Percentiles rank a stretch among this genome's conserved stretches.
Evolutionary conservation across 805 yeast species (phyloP).

Genomic region (Monosporozyma servazzii): DNA sequence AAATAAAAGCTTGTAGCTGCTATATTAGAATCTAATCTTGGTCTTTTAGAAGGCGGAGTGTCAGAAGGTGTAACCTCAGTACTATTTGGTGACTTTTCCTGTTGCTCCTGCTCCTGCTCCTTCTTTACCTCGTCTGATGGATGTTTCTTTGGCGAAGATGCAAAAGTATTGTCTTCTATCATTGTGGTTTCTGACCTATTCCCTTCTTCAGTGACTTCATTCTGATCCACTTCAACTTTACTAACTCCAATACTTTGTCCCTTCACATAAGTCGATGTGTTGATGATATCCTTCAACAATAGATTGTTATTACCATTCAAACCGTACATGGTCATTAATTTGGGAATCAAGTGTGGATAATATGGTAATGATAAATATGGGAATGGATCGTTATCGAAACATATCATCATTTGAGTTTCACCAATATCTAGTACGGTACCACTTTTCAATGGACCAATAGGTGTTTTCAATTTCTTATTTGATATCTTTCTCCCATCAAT

Average conservation of each 20-base stretch:
- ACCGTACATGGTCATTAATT: slow-evolving; percentile 21
- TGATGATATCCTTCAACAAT: slow-evolving; percentile 8
- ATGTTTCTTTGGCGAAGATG: not conserved
- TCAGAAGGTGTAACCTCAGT: not conserved
- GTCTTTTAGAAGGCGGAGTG: not conserved
- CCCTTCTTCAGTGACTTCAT: not conserved
- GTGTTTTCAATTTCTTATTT: not conserved
- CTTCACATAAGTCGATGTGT: slow-evolving; percentile 8
- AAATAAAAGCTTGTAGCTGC: not conserved
- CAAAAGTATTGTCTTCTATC: not conserved
- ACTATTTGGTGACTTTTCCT: not conserved
- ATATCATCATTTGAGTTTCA: slow-evolving; percentile 97
- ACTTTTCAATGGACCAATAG: slow-evolving; percentile 37
- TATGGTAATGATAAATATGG: slow-evolving; percentile 42
- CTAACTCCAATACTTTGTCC: not conserved
- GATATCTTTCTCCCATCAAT: slow-evolving; percentile 26
- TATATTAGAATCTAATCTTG: not conserved
- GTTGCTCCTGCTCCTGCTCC: not conserved
- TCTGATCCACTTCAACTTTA: not conserved
- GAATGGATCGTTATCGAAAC: slow-evolving; percentile 75
- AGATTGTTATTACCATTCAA: slow-evolving; percentile 14
- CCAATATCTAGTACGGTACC: slow-evolving; percentile 91
- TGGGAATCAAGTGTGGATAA: slow-evolving; percentile 29
- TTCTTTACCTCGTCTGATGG: not conserved
- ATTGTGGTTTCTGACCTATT: not conserved